Evolutionary conservation across 129 eudicot genomes (phyloP).

Genomic region (Centaurea solstitialis): DNA sequence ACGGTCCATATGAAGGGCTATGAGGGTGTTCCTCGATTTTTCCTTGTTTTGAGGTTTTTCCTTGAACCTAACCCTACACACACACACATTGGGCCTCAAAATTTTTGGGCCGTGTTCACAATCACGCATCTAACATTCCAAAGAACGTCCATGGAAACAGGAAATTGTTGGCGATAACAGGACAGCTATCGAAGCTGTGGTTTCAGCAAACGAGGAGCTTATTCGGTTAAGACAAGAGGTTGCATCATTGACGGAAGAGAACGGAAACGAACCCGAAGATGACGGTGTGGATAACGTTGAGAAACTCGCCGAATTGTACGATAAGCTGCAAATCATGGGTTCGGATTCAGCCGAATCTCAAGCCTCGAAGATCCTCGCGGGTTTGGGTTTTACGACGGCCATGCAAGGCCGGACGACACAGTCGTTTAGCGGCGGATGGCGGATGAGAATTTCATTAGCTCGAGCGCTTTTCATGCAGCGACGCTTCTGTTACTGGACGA

Average conservation of each 20-base stretch:
- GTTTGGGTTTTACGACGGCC: constrained; percentile 74
- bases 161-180: constrained; percentile 76
- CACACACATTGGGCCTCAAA: too few species aligned
- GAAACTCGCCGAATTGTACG: constrained; percentile 63
- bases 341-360: constrained; percentile 83
- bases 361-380: constrained; percentile 76
- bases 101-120: too few species aligned
- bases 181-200: constrained; percentile 75
- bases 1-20: too few species aligned
- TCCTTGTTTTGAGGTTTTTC: too few species aligned
- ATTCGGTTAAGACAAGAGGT: constrained; percentile 54
- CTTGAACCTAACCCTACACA: too few species aligned
- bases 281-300: constrained; percentile 46
- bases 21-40: too few species aligned
- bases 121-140: too few species aligned
- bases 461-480: constrained; percentile 76
- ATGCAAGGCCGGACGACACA: constrained; percentile 64
- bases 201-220: constrained; percentile 76
- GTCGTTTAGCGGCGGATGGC: constrained; percentile 83
- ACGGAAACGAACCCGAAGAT: constrained; percentile 21
- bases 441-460: constrained; percentile 79
- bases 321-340: constrained; percentile 56
- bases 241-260: constrained; percentile 45
- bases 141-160: constrained; percentile 32
- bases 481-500: constrained; percentile 65